Percentiles rank a stretch among this genome's conserved stretches.
Evolutionary conservation across 2,329 filamentous ascomycete species (phyloP).

Genomic region (Incumbomyces lentus): DNA sequence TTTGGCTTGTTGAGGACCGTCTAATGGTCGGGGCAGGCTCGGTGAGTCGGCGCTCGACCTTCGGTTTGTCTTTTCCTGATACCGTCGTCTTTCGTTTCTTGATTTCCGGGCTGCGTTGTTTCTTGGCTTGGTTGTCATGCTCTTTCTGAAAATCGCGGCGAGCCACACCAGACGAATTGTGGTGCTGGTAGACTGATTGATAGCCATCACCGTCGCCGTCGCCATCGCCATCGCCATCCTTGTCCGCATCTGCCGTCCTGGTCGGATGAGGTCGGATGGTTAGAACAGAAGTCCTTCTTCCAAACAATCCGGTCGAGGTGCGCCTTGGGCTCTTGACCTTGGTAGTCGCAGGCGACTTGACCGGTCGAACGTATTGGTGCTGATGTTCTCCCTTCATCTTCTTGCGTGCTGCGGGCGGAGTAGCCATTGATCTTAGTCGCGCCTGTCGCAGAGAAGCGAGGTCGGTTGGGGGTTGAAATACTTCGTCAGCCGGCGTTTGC

Average conservation of each 20-base stretch:
- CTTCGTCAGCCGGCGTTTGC: not conserved
- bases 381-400: slow-evolving; percentile 21
- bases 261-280: slow-evolving; percentile 9
- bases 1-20: slow-evolving; percentile 6
- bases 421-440: slow-evolving; percentile 18
- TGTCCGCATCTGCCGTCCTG: slow-evolving; percentile 7
- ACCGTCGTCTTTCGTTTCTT: not conserved
- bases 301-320: not conserved
- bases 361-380: slow-evolving; percentile 8
- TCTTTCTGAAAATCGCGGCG: not conserved
- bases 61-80: slow-evolving; percentile 10
- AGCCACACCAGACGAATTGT: not conserved
- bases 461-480: slow-evolving; percentile 12
- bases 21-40: slow-evolving; percentile 7
- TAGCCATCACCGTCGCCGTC: slow-evolving; percentile 1
- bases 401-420: slow-evolving; percentile 14
- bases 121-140: slow-evolving; percentile 6
- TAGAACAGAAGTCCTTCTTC: not conserved
- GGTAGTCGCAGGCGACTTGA: slow-evolving; percentile 4
- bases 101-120: not conserved
- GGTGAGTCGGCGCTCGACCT: slow-evolving; percentile 14
- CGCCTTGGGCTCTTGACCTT: slow-evolving; percentile 7
- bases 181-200: slow-evolving; percentile 7
- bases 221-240: slow-evolving; percentile 3
- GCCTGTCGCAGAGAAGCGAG: slow-evolving; percentile 18